Conservation (phyloP, 2,329 filamentous ascomycete species). For the Fusarium xylarioides region DNA sequence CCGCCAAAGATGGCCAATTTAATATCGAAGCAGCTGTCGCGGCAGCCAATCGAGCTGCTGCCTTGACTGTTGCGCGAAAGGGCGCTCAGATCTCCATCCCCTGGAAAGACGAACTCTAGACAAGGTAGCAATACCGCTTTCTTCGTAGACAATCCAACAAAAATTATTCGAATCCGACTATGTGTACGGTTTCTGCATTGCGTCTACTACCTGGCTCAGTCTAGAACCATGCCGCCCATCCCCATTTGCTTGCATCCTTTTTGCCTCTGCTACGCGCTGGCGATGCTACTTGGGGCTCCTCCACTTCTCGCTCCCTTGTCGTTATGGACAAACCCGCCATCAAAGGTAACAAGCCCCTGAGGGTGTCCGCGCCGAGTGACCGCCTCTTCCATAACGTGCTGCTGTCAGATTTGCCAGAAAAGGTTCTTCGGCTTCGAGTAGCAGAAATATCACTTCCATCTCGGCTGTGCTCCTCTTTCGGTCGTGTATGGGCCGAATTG, state of each 20-base stretch:
- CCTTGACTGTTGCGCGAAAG: constrained; percentile 53
- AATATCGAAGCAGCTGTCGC: constrained; percentile 65
- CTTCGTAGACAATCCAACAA: constrained; percentile 30
- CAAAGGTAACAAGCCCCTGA: constrained; percentile 29
- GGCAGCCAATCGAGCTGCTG: constrained; percentile 61
- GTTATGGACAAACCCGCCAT: constrained; percentile 26
- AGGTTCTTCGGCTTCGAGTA: neutral
- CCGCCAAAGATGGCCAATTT: constrained; percentile 49
- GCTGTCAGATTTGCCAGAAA: constrained; percentile 11
- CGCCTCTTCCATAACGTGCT: constrained; percentile 33
- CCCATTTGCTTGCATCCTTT: constrained; percentile 43
- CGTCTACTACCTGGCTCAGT: constrained; percentile 10
- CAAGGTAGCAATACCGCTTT: constrained; percentile 23
- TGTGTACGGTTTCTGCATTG: constrained; percentile 12
- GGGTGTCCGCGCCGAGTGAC: constrained; percentile 34
- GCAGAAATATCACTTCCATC: constrained; percentile 5
- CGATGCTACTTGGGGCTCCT: neutral
- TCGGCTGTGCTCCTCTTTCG: neutral
- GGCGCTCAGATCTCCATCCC: constrained; percentile 57
- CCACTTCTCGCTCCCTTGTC: constrained; percentile 20
- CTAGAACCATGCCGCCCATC: constrained; percentile 46
- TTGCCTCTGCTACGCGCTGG: constrained; percentile 25
- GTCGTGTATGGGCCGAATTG: neutral
- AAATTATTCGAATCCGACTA: constrained; percentile 16
- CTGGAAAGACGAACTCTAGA: constrained; percentile 54